A percentile compares a stretch with the other conserved stretches of the same genome.
Evolutionary conservation across 2,329 filamentous ascomycete species (phyloP).

Genomic region (Aureobasidium lini): DNA sequence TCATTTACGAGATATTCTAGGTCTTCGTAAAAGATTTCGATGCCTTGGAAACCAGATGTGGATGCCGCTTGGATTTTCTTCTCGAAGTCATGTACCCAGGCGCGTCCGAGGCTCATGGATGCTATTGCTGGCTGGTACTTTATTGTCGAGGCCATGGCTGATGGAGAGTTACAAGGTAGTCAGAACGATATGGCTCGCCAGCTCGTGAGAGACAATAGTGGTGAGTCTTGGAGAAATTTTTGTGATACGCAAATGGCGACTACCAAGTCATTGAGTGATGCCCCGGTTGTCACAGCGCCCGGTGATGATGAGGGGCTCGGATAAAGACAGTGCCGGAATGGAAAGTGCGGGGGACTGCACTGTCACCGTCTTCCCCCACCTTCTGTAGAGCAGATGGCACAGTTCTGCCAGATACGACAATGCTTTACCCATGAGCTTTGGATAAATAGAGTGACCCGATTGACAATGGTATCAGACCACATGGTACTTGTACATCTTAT

Average conservation of each 20-base stretch:
- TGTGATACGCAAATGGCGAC: no score
- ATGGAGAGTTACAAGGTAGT: neutral
- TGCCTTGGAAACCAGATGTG: slow-evolving; percentile 56
- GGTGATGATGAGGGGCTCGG: neutral
- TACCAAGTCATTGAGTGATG: no score
- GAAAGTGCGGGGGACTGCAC: no score
- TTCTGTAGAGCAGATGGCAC: no score
- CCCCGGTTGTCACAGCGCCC: no score
- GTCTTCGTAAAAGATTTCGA: slow-evolving; percentile 74
- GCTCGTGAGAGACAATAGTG: no score
- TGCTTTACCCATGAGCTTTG: neutral
- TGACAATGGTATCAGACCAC: no score
- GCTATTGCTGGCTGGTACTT: slow-evolving; percentile 59
- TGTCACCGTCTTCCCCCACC: no score
- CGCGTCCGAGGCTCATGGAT: slow-evolving; percentile 69
- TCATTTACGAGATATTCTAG: slow-evolving; percentile 53
- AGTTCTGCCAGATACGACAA: no score
- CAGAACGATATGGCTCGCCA: no score
- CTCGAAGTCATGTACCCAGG: slow-evolving; percentile 59
- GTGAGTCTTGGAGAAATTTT: no score
- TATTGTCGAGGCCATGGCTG: slow-evolving; percentile 26
- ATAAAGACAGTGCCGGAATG: neutral
- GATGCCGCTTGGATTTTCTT: slow-evolving; percentile 63
- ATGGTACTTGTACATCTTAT: no score
- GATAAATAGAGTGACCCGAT: neutral